Percentiles rank a stretch among this genome's conserved stretches.
phyloP scores from a whole-genome alignment of 352 stramenopile species.

The Globisporangium nodosum region DNA sequence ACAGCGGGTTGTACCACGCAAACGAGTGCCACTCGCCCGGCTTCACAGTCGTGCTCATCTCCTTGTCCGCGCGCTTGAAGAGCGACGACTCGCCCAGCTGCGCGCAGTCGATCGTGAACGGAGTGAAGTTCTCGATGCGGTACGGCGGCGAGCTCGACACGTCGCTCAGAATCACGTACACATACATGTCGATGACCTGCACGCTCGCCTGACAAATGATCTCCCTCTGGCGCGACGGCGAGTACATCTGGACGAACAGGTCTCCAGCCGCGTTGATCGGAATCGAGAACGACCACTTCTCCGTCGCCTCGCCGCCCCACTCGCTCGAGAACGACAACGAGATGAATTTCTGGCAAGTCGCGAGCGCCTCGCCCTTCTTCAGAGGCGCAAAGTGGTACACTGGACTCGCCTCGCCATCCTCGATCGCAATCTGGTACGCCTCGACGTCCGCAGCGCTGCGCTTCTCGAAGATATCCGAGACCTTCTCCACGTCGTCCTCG shows the following conservation, averaged over 20 bases:
- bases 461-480: slow-evolving; percentile 71
- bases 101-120: slow-evolving; percentile 67
- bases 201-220: slow-evolving; percentile 83
- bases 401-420: slow-evolving; percentile 57
- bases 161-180: slow-evolving; percentile 84
- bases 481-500: slow-evolving; percentile 54
- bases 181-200: slow-evolving; percentile 86
- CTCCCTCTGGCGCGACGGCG: slow-evolving; percentile 55
- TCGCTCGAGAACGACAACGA: slow-evolving; percentile 72
- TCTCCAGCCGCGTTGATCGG: slow-evolving; percentile 74
- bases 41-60: slow-evolving; percentile 44
- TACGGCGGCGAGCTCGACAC: slow-evolving; percentile 76
- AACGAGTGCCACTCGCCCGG: slow-evolving; percentile 73
- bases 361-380: slow-evolving; percentile 55
- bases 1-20: slow-evolving; percentile 78
- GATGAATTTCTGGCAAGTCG: slow-evolving; percentile 68
- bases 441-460: slow-evolving; percentile 57
- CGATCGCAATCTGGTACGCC: slow-evolving; percentile 37
- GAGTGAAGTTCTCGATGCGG: slow-evolving; percentile 87
- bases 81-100: slow-evolving; percentile 66
- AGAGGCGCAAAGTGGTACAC: slow-evolving; percentile 79
- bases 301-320: slow-evolving; percentile 41
- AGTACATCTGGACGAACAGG: slow-evolving; percentile 79
- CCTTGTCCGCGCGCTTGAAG: slow-evolving; percentile 54
- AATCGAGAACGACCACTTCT: slow-evolving; percentile 78